Evolutionary conservation across 2,329 filamentous ascomycete genomes (phyloP).

Genomic region (Sporothrix globosa): DNA sequence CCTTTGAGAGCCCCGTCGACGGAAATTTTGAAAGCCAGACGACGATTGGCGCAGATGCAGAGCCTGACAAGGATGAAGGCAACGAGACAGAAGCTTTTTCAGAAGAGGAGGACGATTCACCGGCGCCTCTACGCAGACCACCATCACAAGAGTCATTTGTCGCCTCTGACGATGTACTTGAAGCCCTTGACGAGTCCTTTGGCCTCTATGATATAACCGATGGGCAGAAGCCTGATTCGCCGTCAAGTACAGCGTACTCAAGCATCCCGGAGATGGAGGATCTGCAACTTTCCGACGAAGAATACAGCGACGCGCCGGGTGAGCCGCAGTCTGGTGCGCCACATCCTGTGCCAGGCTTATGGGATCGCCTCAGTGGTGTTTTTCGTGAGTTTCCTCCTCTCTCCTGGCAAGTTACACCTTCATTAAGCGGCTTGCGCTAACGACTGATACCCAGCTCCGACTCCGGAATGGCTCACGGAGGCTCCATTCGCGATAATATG

Average conservation of each 20-base stretch:
- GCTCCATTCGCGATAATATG: slow-evolving; percentile 56
- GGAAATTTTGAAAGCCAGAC: slow-evolving; percentile 21
- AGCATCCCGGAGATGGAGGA: slow-evolving; percentile 30
- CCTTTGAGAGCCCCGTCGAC: slow-evolving; percentile 20
- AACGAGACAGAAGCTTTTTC: slow-evolving; percentile 23
- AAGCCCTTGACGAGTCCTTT: slow-evolving; percentile 30
- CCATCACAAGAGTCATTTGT: slow-evolving; percentile 30
- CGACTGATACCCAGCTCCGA: slow-evolving; percentile 42
- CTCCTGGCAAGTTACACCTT: not conserved
- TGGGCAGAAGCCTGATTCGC: not conserved
- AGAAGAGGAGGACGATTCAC: not conserved
- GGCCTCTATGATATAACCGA: slow-evolving; percentile 1
- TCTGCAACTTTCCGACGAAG: slow-evolving; percentile 25
- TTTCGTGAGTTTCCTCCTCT: slow-evolving; percentile 46
- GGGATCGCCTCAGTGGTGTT: slow-evolving; percentile 43
- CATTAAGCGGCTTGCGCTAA: not conserved
- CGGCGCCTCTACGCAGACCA: not conserved
- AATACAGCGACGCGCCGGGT: not conserved
- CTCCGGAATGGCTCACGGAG: slow-evolving; percentile 47
- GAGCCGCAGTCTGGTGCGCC: not conserved
- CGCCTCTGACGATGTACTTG: slow-evolving; percentile 19
- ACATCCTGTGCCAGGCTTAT: slow-evolving; percentile 30
- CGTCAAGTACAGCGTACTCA: slow-evolving; percentile 31
- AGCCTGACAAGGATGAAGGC: not conserved
- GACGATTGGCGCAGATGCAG: not conserved